phyloP scores from a whole-genome alignment of 768 basidiomycete genomes.

The Xerocomus spinulosus region DNA sequence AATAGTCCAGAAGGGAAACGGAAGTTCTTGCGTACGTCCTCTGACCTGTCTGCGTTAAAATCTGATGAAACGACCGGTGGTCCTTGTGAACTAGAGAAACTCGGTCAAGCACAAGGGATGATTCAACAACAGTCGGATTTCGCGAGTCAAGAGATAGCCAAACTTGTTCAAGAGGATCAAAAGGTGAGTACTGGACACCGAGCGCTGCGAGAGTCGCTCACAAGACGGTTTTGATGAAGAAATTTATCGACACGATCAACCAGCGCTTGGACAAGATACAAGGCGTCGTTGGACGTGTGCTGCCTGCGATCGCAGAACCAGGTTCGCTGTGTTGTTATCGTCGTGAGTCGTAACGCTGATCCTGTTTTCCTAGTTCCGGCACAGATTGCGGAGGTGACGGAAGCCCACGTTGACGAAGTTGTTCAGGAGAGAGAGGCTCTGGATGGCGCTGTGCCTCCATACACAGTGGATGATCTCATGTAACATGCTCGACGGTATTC shows the following conservation, averaged over 20 bases:
- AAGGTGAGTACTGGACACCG: not conserved
- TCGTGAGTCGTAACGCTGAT: not conserved
- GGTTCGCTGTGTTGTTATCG: not conserved
- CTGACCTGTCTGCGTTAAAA: not conserved
- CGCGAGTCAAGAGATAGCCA: slow-evolving; percentile 13
- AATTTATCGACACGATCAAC: slow-evolving; percentile 9
- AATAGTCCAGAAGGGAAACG: slow-evolving; percentile 15
- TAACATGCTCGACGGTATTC: not conserved
- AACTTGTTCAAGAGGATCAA: slow-evolving; percentile 15
- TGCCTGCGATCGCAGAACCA: slow-evolving; percentile 13
- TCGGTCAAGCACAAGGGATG: slow-evolving; percentile 8
- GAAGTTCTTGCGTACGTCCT: slow-evolving; percentile 8
- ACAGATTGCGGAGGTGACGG: slow-evolving; percentile 9
- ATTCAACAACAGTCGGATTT: slow-evolving; percentile 16
- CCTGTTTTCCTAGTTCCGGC: slow-evolving; percentile 4
- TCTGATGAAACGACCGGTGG: not conserved
- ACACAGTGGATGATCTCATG: slow-evolving; percentile 14
- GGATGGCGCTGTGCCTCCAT: slow-evolving; percentile 4
- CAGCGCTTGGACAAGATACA: slow-evolving; percentile 14
- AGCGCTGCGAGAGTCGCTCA: too few relatives aligned
- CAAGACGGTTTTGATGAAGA: not conserved
- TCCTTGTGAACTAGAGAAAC: slow-evolving; percentile 1
- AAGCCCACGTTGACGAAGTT: slow-evolving; percentile 12
- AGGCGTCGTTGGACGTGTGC: slow-evolving; percentile 4
- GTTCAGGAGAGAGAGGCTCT: not conserved